Conservation (phyloP, 306 rosid species). For the Lablab purpureus region DNA sequence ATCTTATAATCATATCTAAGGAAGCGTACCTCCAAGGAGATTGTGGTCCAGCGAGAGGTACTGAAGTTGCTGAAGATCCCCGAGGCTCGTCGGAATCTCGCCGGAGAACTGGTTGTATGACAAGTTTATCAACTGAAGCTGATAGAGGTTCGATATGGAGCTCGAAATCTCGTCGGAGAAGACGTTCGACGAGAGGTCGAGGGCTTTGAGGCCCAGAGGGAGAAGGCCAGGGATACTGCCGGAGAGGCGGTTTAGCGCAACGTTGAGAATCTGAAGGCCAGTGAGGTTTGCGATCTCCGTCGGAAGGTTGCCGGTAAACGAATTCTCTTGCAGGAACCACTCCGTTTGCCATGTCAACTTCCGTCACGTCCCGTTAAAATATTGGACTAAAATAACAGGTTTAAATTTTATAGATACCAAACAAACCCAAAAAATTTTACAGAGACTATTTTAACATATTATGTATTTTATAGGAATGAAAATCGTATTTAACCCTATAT, state of each 20-base stretch:
- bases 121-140: conserved; percentile 78
- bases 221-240: conserved; percentile 66
- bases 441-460: too few relatives aligned
- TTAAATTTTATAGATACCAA: too few relatives aligned
- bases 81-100: conserved; percentile 78
- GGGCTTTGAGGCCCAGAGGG: conserved; percentile 59
- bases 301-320: conserved; percentile 74
- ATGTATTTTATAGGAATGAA: too few relatives aligned
- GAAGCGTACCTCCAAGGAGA: conserved; percentile 69
- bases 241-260: conserved; percentile 77
- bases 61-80: conserved; percentile 76
- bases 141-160: conserved; percentile 56
- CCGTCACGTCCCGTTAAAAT: too few relatives aligned
- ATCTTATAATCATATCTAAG: too few relatives aligned
- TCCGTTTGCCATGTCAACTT: too few relatives aligned
- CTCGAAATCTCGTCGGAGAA: conserved; percentile 84
- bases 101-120: conserved; percentile 82
- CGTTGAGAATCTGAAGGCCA: conserved; percentile 64
- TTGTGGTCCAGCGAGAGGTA: conserved; percentile 92
- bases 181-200: conserved; percentile 81
- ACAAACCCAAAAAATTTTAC: too few relatives aligned
- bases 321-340: conserved; percentile 81
- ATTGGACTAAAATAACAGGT: too few relatives aligned
- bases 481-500: too few relatives aligned
- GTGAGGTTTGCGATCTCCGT: conserved; percentile 73